Percentiles rank a stretch among this genome's conserved stretches.
phyloP scores from a whole-genome alignment of 192 early-diverging fungal genomes.

The Funneliformis geosporum region DNA sequence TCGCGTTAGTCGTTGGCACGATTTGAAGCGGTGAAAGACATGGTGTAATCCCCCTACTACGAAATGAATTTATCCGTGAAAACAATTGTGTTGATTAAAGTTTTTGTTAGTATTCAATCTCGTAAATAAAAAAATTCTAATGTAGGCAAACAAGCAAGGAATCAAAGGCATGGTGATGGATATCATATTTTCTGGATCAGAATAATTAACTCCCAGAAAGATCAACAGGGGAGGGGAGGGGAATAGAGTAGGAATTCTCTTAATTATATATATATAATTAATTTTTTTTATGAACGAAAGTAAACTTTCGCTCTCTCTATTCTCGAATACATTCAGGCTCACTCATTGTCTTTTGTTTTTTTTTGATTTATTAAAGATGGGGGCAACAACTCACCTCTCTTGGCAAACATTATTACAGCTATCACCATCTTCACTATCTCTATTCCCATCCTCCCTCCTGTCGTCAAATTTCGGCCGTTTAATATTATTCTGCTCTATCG shows the following conservation, averaged over 20 bases:
- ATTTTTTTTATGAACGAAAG: neutral
- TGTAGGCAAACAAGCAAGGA: neutral
- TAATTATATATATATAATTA: slow-evolving; percentile 1
- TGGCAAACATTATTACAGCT: slow-evolving; percentile 5
- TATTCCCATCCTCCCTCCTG: slow-evolving; percentile 15
- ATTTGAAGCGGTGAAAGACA: neutral
- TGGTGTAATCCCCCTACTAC: neutral
- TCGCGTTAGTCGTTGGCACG: neutral
- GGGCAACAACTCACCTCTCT: slow-evolving; percentile 18
- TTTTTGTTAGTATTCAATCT: neutral
- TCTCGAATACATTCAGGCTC: neutral
- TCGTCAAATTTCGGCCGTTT: slow-evolving; percentile 9
- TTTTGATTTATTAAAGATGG: neutral
- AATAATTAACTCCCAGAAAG: neutral
- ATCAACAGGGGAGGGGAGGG: slow-evolving; percentile 12
- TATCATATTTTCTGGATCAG: neutral
- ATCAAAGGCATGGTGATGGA: slow-evolving; percentile 3
- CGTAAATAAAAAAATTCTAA: neutral
- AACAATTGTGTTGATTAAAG: too few species aligned
- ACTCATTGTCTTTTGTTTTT: slow-evolving; percentile 5
- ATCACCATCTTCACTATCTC: slow-evolving; percentile 19
- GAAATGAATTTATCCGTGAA: too few species aligned
- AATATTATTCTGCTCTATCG: neutral
- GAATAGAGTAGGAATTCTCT: neutral
- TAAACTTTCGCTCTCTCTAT: neutral